These are phyloP conservation scores for Clavulina sp. DNA, from an alignment of 768 basidiomycete species.

Conservation along the genomic window DNA sequence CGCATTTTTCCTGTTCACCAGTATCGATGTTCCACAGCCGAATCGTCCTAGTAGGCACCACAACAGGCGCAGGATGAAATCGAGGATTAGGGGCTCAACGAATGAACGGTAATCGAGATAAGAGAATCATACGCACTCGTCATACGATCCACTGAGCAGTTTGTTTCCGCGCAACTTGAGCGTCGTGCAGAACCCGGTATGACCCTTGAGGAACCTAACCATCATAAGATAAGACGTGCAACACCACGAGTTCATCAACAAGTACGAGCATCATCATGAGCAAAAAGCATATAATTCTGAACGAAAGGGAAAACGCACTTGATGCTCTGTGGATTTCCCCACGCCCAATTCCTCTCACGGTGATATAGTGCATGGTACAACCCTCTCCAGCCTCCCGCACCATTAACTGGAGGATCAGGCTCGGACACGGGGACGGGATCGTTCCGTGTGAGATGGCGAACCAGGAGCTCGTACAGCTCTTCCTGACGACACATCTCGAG, in stretches of 20 bases:
- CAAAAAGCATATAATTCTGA: no score
- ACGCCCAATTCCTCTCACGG: conserved; percentile 67
- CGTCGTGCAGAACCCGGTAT: conserved; percentile 78
- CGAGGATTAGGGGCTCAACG: not conserved
- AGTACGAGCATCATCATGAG: not conserved
- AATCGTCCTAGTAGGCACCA: conserved; percentile 34
- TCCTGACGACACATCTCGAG: conserved; percentile 23
- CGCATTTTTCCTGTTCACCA: conserved; percentile 50
- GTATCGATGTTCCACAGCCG: conserved; percentile 76
- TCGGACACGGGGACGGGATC: conserved; percentile 9
- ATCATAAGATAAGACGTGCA: conserved; percentile 57
- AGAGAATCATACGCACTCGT: conserved; percentile 87
- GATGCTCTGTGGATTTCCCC: not conserved
- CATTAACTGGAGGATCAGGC: conserved; percentile 28
- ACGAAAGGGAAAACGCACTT: not conserved
- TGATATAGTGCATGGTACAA: conserved; percentile 69
- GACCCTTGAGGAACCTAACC: conserved; percentile 61
- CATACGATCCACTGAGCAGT: conserved; percentile 78
- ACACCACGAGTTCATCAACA: no score
- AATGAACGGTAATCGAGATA: conserved; percentile 32
- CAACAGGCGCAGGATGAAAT: not conserved
- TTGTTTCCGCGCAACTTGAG: conserved; percentile 53
- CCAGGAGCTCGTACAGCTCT: not conserved
- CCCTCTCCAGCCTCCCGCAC: conserved; percentile 55
- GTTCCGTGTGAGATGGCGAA: conserved; percentile 5